Evolutionary conservation across 257 asterid species (phyloP).

Genomic region (Primulina eburnea): DNA sequence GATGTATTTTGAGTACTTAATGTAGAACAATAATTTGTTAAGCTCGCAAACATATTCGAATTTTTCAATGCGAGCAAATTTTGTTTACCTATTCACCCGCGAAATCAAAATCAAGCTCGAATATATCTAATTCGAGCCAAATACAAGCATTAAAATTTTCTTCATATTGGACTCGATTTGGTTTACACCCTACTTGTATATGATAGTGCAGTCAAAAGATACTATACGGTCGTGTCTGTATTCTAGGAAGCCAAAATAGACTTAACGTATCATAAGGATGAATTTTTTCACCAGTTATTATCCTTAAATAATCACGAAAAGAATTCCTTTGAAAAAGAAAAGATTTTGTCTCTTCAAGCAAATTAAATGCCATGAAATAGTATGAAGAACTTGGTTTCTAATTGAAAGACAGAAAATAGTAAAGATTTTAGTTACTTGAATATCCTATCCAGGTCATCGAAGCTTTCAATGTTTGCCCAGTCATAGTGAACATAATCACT

Average conservation of each 20-base stretch:
- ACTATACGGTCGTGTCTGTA: too few species aligned
- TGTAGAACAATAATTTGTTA: too few species aligned
- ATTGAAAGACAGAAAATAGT: constrained; percentile 15
- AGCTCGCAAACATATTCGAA: not conserved
- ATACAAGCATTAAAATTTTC: too few species aligned
- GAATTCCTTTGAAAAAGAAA: not conserved
- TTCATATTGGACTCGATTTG: too few species aligned
- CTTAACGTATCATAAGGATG: too few species aligned
- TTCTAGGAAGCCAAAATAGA: too few species aligned
- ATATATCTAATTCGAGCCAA: not conserved
- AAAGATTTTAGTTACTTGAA: constrained; percentile 57
- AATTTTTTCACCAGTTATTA: too few species aligned
- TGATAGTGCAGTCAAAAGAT: not conserved
- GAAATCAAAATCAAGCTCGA: too few species aligned
- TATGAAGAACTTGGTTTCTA: constrained; percentile 8
- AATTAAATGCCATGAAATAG: not conserved
- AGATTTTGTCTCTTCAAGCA: not conserved
- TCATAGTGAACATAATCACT: constrained; percentile 70
- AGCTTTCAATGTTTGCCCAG: constrained; percentile 90
- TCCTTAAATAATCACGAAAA: not conserved
- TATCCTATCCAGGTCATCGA: constrained; percentile 86
- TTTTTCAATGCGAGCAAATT: too few species aligned
- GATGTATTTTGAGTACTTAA: not conserved
- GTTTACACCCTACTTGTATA: not conserved
- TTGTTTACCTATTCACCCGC: too few species aligned